These are phyloP conservation scores for Adenanthera pavonina DNA, from an alignment of 306 rosid genomes.

Conservation along the genomic window DNA sequence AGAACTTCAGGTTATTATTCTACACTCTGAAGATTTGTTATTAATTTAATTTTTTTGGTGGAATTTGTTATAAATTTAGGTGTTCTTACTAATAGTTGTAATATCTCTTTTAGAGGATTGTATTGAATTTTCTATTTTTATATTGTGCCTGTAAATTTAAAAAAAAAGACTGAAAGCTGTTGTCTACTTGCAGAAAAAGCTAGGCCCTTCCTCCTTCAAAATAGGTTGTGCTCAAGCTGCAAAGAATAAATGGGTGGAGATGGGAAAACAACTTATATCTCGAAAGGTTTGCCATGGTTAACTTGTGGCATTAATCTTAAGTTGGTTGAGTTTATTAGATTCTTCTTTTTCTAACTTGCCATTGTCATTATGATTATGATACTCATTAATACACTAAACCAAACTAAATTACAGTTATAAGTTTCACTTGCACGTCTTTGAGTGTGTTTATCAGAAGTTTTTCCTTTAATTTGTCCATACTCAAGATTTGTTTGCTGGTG, in stretches of 20 bases:
- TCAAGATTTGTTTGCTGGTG: no score
- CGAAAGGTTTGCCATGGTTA: conserved; percentile 59
- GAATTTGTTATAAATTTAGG: no score
- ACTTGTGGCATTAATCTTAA: conserved; percentile 10
- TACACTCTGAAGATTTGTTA: not conserved
- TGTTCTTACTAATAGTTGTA: not conserved
- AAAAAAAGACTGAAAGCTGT: not conserved
- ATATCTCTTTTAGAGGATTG: not conserved
- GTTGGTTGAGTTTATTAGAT: conserved; percentile 2
- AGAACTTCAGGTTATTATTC: conserved; percentile 69
- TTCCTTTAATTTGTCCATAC: not conserved
- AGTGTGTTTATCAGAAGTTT: not conserved
- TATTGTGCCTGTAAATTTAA: not conserved
- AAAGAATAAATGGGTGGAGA: conserved; percentile 84
- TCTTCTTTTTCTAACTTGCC: not conserved
- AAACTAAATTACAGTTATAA: not conserved
- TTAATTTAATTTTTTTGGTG: not conserved
- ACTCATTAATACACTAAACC: not conserved
- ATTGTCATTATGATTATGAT: not conserved
- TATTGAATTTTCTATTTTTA: not conserved
- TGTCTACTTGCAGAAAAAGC: conserved; percentile 67
- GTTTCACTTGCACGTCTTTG: not conserved
- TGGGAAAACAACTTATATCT: conserved; percentile 75
- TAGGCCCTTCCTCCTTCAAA: conserved; percentile 64
- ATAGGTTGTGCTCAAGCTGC: conserved; percentile 87